phyloP scores from a whole-genome alignment of 805 yeast genomes.

The Candida krabiensis region DNA sequence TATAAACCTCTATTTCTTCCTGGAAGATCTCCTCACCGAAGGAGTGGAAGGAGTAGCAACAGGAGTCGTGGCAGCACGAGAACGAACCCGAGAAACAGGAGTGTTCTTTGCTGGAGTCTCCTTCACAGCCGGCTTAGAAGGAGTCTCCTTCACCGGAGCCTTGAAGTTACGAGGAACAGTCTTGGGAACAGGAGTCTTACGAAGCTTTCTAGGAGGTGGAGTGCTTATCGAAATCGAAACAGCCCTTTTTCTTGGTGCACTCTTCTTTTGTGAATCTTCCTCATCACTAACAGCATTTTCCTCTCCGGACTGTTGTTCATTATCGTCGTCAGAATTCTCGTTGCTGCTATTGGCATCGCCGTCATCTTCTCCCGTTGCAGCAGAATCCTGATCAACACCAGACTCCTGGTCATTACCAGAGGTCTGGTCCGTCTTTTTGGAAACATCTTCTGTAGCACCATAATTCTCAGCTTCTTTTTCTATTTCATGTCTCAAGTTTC shows the following conservation, averaged over 20 bases:
- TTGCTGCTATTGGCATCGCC: slow-evolving; percentile 5
- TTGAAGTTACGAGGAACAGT: slow-evolving; percentile 11
- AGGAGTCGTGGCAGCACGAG: slow-evolving; percentile 7
- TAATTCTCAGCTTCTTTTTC: slow-evolving; percentile 14
- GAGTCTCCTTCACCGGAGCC: slow-evolving; percentile 12
- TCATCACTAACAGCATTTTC: slow-evolving; percentile 5
- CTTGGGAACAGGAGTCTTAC: slow-evolving; percentile 19
- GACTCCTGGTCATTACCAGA: slow-evolving; percentile 1
- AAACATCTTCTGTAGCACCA: slow-evolving; percentile 3
- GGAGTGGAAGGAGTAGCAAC: slow-evolving; percentile 18
- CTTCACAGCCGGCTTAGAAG: slow-evolving; percentile 6
- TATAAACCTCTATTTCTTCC: slow-evolving; percentile 14
- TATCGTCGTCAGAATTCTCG: slow-evolving; percentile 4
- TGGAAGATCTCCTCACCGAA: slow-evolving; percentile 20
- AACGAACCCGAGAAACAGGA: slow-evolving; percentile 9
- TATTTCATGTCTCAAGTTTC: slow-evolving; percentile 17
- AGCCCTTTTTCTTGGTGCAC: slow-evolving; percentile 15
- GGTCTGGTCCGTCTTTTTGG: slow-evolving; percentile 5
- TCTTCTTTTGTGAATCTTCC: slow-evolving; percentile 1
- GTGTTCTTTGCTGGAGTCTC: slow-evolving; percentile 16
- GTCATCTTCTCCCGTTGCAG: slow-evolving; percentile 4
- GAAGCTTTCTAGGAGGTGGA: slow-evolving; percentile 16
- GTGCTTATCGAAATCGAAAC: slow-evolving; percentile 7
- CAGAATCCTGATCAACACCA: slow-evolving; percentile 4
- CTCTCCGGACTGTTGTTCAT: slow-evolving; percentile 5